A percentile compares a stretch with the other conserved stretches of the same genome.
Evolutionary conservation across 805 yeast species (phyloP).

Genomic region (Monosporozyma unispora): DNA sequence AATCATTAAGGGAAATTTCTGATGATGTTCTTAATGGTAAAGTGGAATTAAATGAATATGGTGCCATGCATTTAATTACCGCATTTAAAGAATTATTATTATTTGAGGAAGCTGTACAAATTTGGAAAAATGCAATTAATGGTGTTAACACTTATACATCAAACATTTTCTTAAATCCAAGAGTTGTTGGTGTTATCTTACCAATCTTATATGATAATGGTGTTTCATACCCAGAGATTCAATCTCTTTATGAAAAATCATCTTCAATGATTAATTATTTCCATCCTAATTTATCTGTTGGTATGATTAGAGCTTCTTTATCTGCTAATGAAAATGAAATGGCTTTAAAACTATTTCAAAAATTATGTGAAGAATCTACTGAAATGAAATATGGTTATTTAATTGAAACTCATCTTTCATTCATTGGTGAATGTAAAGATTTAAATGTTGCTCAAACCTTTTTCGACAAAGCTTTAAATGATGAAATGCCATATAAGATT

Average conservation of each 20-base stretch:
- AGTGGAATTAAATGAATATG: constrained; percentile 40
- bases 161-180: constrained; percentile 46
- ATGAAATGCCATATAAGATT: constrained; percentile 64
- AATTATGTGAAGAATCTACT: constrained; percentile 46
- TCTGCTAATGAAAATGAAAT: constrained; percentile 53
- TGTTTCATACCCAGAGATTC: constrained; percentile 52
- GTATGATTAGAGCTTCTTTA: constrained; percentile 68
- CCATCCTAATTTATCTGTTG: constrained; percentile 46
- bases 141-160: constrained; percentile 19
- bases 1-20: constrained; percentile 44
- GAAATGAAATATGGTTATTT: constrained; percentile 41
- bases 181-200: constrained; percentile 58
- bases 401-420: constrained; percentile 66
- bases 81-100: constrained; percentile 53
- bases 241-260: constrained; percentile 43
- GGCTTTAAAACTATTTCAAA: constrained; percentile 57
- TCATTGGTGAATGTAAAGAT: constrained; percentile 71
- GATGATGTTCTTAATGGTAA: constrained; percentile 39
- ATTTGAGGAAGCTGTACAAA: constrained; percentile 52
- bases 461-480: constrained; percentile 61
- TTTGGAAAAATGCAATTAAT: constrained; percentile 50
- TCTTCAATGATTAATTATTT: constrained; percentile 27
- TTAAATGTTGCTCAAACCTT: constrained; percentile 62
- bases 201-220: constrained; percentile 58
- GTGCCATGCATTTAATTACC: constrained; percentile 49